Evolutionary conservation across 306 rosid species (phyloP).

Genomic region (Trifolium repens): DNA sequence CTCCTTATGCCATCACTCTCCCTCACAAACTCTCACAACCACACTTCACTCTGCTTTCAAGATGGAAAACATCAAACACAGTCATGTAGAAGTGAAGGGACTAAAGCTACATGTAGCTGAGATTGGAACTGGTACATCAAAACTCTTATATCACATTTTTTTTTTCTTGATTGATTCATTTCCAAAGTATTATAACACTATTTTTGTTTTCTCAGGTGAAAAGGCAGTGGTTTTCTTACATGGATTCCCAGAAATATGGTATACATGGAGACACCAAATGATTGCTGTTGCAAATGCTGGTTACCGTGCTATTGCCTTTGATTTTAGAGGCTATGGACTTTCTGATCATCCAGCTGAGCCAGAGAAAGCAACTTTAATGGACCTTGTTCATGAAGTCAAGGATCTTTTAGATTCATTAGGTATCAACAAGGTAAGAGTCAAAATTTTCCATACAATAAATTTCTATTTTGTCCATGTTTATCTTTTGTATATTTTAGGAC

Average conservation of each 20-base stretch:
- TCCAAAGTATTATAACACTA: background rate
- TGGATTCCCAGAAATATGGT: slow-evolving; percentile 88
- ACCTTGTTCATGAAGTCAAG: slow-evolving; percentile 54
- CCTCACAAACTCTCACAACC: background rate
- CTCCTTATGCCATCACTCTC: background rate
- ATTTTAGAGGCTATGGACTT: slow-evolving; percentile 82
- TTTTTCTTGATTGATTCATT: background rate
- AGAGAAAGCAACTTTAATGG: slow-evolving; percentile 52
- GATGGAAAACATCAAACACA: slow-evolving; percentile 72
- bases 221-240: slow-evolving; percentile 75
- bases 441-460: background rate
- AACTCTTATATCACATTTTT: background rate
- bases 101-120: slow-evolving; percentile 74
- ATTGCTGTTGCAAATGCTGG: slow-evolving; percentile 68
- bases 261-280: slow-evolving; percentile 83
- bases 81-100: slow-evolving; percentile 63
- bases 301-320: slow-evolving; percentile 68
- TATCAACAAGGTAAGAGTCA: slow-evolving; percentile 54
- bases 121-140: slow-evolving; percentile 53
- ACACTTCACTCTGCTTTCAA: background rate
- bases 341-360: slow-evolving; percentile 65
- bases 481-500: background rate
- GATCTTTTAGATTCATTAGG: slow-evolving; percentile 61
- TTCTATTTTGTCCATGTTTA: background rate
- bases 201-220: slow-evolving; percentile 47